Percentiles rank a stretch among this genome's conserved stretches.
Evolutionary conservation across 768 basidiomycete species (phyloP).

Genomic region (Boletus pseudopeckii): DNA sequence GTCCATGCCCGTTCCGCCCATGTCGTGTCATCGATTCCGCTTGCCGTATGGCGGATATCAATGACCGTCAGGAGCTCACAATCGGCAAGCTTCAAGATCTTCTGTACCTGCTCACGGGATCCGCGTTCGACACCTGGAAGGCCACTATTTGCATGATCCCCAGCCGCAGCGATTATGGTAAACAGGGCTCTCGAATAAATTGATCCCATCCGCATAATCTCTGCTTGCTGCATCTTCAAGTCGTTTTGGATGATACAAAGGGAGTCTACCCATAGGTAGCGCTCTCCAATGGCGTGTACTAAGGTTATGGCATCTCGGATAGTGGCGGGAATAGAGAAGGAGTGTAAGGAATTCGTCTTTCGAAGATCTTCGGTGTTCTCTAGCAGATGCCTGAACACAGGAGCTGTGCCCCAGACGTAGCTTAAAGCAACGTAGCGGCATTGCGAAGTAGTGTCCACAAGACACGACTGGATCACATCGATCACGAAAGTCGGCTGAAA

Average conservation of each 20-base stretch:
- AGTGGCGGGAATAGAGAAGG: conserved; percentile 16
- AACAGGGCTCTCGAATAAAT: conserved; percentile 19
- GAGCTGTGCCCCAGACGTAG: conserved; percentile 18
- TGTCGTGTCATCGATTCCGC: not conserved
- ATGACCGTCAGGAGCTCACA: conserved; percentile 13
- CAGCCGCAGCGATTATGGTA: conserved; percentile 19
- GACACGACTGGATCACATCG: conserved; percentile 14
- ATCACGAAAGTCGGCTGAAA: conserved; percentile 11
- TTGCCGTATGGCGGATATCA: not conserved
- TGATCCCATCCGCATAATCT: conserved; percentile 21
- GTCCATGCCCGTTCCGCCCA: conserved; percentile 20
- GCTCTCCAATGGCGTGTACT: conserved; percentile 17
- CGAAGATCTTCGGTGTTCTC: conserved; percentile 5
- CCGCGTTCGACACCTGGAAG: conserved; percentile 6
- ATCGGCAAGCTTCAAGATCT: conserved; percentile 5
- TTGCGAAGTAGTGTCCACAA: conserved; percentile 12
- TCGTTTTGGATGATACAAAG: conserved; percentile 23
- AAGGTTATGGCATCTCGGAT: conserved; percentile 25
- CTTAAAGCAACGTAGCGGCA: conserved; percentile 28
- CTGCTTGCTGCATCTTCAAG: conserved; percentile 11
- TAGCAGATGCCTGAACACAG: conserved; percentile 9
- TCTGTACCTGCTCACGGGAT: conserved; percentile 7
- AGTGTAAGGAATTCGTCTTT: not conserved
- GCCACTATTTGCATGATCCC: conserved; percentile 7
- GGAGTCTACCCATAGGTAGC: conserved; percentile 27